These are phyloP conservation scores for Tetraselmis striata DNA, from an alignment of 139 green algal species.

Conservation along the genomic window DNA sequence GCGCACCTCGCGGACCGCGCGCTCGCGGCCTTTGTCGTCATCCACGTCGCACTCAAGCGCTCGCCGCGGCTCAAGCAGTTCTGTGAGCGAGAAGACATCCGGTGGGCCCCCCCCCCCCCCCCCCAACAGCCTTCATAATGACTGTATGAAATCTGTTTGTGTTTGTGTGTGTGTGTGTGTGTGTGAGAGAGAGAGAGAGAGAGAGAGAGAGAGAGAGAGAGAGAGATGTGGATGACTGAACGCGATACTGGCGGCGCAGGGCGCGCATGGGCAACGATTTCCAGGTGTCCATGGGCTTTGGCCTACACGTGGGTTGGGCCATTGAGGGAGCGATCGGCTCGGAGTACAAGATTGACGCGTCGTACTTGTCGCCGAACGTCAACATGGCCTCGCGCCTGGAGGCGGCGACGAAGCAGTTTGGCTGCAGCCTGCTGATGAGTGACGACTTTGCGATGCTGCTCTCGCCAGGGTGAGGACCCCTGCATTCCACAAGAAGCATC, in stretches of 20 bases:
- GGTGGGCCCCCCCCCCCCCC: too few species aligned
- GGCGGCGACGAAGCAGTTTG: conserved; percentile 93
- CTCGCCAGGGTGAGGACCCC: conserved; percentile 21
- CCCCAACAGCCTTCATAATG: too few species aligned
- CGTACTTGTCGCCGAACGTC: conserved; percentile 93
- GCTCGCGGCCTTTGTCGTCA: conserved; percentile 81
- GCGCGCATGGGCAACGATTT: neutral
- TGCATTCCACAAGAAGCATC: too few species aligned
- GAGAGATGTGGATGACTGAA: too few species aligned
- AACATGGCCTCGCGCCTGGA: conserved; percentile 95
- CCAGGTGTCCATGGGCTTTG: conserved; percentile 83
- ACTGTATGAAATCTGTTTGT: too few species aligned
- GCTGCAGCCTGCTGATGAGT: conserved; percentile 69
- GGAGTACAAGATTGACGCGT: conserved; percentile 94
- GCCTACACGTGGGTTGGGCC: conserved; percentile 88
- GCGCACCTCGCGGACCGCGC: conserved; percentile 70
- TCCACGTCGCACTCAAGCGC: conserved; percentile 70
- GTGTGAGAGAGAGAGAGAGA: too few species aligned
- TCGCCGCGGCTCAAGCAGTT: conserved; percentile 36
- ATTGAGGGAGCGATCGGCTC: conserved; percentile 94
- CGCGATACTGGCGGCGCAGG: too few species aligned
- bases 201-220: too few species aligned
- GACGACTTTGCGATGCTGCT: conserved; percentile 72
- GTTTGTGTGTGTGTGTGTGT: too few species aligned
- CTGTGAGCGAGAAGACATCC: neutral